phyloP scores from a whole-genome alignment of 495 filamentous ascomycete species.

The Penicillium longicatenatum region DNA sequence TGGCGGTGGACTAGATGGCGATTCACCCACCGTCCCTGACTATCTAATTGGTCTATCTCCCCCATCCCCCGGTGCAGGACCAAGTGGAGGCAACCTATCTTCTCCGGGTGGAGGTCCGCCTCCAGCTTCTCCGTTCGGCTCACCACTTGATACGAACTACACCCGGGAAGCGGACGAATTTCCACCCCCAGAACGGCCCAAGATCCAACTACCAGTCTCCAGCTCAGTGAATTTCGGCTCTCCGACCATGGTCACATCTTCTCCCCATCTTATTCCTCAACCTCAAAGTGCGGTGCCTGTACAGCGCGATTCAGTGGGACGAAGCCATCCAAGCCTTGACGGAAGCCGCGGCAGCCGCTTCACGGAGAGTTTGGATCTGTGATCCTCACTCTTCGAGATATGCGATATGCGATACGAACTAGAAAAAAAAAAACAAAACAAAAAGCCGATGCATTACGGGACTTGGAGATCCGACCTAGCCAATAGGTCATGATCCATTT shows the following conservation, averaged over 20 bases:
- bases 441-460: constrained; percentile 24
- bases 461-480: constrained; percentile 6
- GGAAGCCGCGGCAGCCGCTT: constrained; percentile 59
- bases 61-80: constrained; percentile 15
- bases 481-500: constrained; percentile 4
- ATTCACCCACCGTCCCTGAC: constrained; percentile 23
- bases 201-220: constrained; percentile 51
- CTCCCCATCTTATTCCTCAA: constrained; percentile 26
- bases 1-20: constrained; percentile 47
- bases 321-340: constrained; percentile 56
- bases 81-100: constrained; percentile 15
- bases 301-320: constrained; percentile 50
- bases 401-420: constrained; percentile 29
- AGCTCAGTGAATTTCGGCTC: constrained; percentile 39
- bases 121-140: constrained; percentile 37
- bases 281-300: constrained; percentile 27
- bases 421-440: neutral
- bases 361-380: constrained; percentile 46
- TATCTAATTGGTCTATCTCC: constrained; percentile 16
- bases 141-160: constrained; percentile 39
- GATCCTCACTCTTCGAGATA: constrained; percentile 17
- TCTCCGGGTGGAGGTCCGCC: constrained; percentile 34
- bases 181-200: constrained; percentile 43
- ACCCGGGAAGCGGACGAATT: constrained; percentile 39
- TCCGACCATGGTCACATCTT: constrained; percentile 22